These are phyloP conservation scores for Solanum tarapatanum DNA, from an alignment of 257 asterid species.

Conservation along the genomic window DNA sequence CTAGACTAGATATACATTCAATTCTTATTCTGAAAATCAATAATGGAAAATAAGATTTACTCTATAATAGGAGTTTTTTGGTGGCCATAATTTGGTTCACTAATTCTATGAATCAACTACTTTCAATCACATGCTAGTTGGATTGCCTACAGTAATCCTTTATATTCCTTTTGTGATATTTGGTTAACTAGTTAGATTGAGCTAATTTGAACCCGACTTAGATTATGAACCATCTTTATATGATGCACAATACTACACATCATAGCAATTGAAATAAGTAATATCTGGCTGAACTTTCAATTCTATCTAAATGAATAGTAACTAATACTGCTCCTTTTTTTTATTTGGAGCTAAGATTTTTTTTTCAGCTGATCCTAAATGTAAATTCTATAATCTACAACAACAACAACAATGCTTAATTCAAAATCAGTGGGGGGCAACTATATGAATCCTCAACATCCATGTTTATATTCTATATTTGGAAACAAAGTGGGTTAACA, in stretches of 20 bases:
- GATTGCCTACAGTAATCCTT: background rate
- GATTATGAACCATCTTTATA: background rate
- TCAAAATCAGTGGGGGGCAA: background rate
- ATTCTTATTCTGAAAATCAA: background rate
- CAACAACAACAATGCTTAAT: background rate
- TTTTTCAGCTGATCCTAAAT: background rate
- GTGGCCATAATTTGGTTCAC: background rate
- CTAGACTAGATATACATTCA: background rate
- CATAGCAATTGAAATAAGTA: background rate
- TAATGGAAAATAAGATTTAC: background rate
- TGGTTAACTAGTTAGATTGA: background rate
- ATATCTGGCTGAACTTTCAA: background rate
- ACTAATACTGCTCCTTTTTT: background rate
- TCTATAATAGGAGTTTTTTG: background rate
- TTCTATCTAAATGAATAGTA: background rate
- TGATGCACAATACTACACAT: background rate
- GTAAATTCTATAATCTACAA: background rate
- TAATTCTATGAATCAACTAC: background rate
- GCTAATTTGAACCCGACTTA: background rate
- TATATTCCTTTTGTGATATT: background rate
- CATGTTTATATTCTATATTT: background rate
- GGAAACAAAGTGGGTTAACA: background rate
- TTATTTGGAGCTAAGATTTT: background rate
- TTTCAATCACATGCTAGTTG: background rate
- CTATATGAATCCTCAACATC: background rate